Evolutionary conservation across 768 basidiomycete genomes (phyloP), one percentile per base, ranked within the genome.

Genomic region (Xanthoconium purpureum): DNA sequence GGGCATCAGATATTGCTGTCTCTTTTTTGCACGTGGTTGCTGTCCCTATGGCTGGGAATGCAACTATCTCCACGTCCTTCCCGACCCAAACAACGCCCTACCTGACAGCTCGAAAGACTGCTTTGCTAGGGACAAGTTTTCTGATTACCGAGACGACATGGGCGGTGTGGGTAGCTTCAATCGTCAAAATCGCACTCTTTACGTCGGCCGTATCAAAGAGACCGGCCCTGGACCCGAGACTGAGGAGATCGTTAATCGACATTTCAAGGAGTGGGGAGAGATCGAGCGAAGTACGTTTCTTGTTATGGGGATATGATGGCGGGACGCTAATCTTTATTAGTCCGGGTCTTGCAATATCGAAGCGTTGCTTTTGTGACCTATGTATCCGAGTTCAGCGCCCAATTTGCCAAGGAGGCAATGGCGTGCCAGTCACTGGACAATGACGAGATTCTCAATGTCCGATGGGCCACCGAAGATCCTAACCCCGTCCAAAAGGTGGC

Each of bases 11-110:
- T 98, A 97, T 72, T 86, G 82, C 66, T 99, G 97, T 73, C 82
- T 99, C 52, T 98, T 96, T 80, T 98, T 93, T 72, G 77, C 96
- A 0, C 84, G 97, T 30, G 97, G 97, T 6, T 98, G 95, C 73
- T 99, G 97, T 75, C 95, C 97, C 2, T 94, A 97, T 62, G 96
- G 96, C 51, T 94, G 89, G 88, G 95, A 99, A 72, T 99, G 97
- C 79, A 91, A 95, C 68, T 99, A 91, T 75, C 84, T 92, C 4
- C 97, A 99, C 74, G 82, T 82, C 40, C 82, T 99, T 18, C 97
- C 96, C 0, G 84, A 89, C 56, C 80, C 84, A 0, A 71, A 75
- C 37, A 79, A 81, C 53, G 76, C 81, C 11, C 75, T 96, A 12
- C 91, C 95, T 1, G 96, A 98, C 74, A 87, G 86, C 43, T 92